Evolutionary conservation across 305 asterid genomes (phyloP), one percentile per base, ranked within the genome.

Genomic region (Solanum hybrid): DNA sequence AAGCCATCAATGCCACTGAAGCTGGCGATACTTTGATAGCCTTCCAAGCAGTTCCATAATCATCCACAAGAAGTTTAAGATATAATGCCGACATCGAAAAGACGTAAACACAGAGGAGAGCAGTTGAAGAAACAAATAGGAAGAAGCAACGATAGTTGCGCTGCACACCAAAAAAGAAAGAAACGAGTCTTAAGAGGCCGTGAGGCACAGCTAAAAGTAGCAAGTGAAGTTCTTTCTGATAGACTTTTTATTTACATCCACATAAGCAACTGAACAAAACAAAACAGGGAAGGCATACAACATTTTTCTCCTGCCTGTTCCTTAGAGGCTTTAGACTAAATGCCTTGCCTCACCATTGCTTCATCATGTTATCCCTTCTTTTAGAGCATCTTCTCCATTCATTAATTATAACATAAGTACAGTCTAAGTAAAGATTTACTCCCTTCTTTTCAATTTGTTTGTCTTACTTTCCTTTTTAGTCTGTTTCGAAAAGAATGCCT

Each of bases 131-230:
- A 73, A 92, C 79, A 79, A 93, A 91, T 37, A 90, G 89, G 89
- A 93, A 92, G 93, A 93, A 93, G 90, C 87, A 92, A 41, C 93
- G 93, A 41, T 92, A 93, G 91, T 93, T 93, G 86, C 94, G 94
- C 95, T 92, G 94, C 90, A 89, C 57, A 80, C 81, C 77, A 90
- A 88, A 88, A 90, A 24, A 14, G 33, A 45, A 77, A 88, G 78
- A 73, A 26, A 91, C 4, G 75, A 78, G 38, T 78, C 45, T 51
- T 6, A 38, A 51, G 61, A 88, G 73, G 87, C 26, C 38, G n/a
- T n/a, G n/a, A n/a, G n/a, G n/a, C n/a, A n/a, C 88, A 85, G 78
- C 78, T 85, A 83, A 83, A 83, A 29, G 88, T 29, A 83, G 29
- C 34, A 83, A 70, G 75, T 17, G 17, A 51, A 83, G 75, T 45